A percentile compares a stretch with the other conserved stretches of the same genome.
Conservation (phyloP, 352 stramenopile genomes). For the Pythium dissimile region DNA sequence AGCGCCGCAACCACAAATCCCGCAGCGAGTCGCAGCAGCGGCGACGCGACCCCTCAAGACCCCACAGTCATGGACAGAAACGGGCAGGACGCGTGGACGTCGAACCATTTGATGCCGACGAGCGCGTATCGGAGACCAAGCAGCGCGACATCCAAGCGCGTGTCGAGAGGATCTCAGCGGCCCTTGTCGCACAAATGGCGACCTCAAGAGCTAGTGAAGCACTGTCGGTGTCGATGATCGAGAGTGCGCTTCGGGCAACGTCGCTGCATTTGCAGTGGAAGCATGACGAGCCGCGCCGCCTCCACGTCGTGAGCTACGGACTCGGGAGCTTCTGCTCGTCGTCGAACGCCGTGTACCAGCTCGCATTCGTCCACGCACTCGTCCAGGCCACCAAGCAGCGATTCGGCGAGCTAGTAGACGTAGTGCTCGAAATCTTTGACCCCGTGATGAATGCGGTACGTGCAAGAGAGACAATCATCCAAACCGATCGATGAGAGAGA, state of each 20-base stretch:
- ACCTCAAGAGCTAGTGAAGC: too few relatives aligned
- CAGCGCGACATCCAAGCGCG: slow-evolving; percentile 36
- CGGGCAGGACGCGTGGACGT: neutral
- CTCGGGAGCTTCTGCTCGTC: slow-evolving; percentile 74
- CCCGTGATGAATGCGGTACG: slow-evolving; percentile 76
- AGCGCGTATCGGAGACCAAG: slow-evolving; percentile 30
- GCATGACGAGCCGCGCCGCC: neutral
- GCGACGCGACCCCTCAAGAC: neutral
- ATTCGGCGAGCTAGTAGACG: slow-evolving; percentile 1
- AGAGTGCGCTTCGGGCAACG: slow-evolving; percentile 23
- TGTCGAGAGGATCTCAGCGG: slow-evolving; percentile 31
- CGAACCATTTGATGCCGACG: slow-evolving; percentile 10
- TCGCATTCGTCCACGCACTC: slow-evolving; percentile 58
- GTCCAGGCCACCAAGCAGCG: slow-evolving; percentile 20
- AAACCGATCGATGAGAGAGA: neutral
- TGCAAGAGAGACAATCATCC: neutral
- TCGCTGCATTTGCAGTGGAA: slow-evolving; percentile 28
- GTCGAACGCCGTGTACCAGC: slow-evolving; percentile 71
- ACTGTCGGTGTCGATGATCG: slow-evolving; percentile 20
- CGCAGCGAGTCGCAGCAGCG: neutral
- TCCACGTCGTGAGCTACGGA: slow-evolving; percentile 61
- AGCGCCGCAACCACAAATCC: slow-evolving; percentile 8
- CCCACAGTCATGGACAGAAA: neutral
- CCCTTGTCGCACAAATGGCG: slow-evolving; percentile 14
- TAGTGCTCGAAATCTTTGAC: slow-evolving; percentile 54